Evolutionary conservation across 192 early-diverging fungal species (phyloP).

Genomic region (Funneliformis geosporum): DNA sequence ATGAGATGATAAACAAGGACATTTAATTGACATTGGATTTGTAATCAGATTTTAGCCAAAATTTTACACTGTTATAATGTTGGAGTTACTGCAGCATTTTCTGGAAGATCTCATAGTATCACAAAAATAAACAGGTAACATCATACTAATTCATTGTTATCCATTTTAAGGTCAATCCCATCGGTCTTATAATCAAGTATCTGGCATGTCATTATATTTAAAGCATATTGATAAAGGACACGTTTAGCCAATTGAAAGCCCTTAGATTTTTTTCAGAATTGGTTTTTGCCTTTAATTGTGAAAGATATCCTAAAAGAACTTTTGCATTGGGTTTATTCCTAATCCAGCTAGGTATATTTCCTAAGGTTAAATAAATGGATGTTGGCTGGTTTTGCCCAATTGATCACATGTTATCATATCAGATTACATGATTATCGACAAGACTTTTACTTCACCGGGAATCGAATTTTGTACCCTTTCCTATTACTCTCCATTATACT

Average conservation of each 20-base stretch:
- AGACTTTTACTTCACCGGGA: not conserved
- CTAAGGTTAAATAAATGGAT: not conserved
- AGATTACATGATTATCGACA: not conserved
- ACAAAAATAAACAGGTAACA: not conserved
- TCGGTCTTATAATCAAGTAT: not conserved
- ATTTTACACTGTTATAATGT: too few relatives aligned
- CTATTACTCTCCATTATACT: not conserved
- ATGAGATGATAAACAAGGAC: too few relatives aligned
- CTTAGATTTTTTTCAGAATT: not conserved
- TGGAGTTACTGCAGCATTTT: not conserved
- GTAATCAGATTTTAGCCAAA: too few relatives aligned
- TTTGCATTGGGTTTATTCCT: not conserved
- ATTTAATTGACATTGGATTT: too few relatives aligned
- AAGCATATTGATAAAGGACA: not conserved
- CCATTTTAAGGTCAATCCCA: not conserved
- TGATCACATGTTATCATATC: not conserved
- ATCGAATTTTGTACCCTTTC: not conserved
- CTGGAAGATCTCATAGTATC: not conserved
- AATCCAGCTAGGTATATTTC: not conserved
- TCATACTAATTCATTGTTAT: not conserved
- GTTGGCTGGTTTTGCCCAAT: not conserved
- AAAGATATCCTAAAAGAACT: not conserved
- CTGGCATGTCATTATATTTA: not conserved
- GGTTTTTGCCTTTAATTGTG: not conserved
- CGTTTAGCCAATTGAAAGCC: not conserved